Evolutionary conservation across 2,329 filamentous ascomycete genomes (phyloP), one percentile per base, ranked within the genome.

Genomic region (Hypoxylon sp.): DNA sequence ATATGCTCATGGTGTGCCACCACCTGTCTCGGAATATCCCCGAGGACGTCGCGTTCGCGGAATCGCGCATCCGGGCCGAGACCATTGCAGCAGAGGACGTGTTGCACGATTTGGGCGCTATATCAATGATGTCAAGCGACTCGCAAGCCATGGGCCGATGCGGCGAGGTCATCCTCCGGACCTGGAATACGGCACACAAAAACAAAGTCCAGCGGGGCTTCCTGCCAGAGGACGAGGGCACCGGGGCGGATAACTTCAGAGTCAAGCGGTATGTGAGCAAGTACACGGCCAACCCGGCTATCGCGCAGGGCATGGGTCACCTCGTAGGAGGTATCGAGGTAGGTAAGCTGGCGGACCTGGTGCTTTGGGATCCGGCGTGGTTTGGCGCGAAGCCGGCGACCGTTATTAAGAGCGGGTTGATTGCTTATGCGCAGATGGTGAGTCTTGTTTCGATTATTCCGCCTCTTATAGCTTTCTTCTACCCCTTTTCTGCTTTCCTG

Each of bases 1-100:
- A 98, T 82, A 98, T 98, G 95, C 84, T 98, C 50, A 98, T 98
- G 95, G 93, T 97, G 38, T 98, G 95, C 83, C 95, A 98, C 80
- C 95, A 98, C 77, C 84, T 98, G 9, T 94, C 90, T 57, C 93
- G 93, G 80, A 90, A 97, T 80, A 98, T 98, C 65, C 93, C 94
- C 63, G 95, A 98, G 82, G 95, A 98, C 78, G 91, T 98, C 13
- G 94, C 94, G 1, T 98, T 98, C 76, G 95, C 95, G 51, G 95
- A 98, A 82, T 93, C 90, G 36, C 93, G 95, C 41, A 98, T 98
- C 80, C 92, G 95, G 64, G 93, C 93, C 71, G 94, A 98, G 82
- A 98, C 95, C 36, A 98, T 98, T 76, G 95, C 94, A 0, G 95
- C 95, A 23, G 95, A 98, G 83, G 95, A 98, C 78, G 94, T 98